These are phyloP conservation scores for Linaria vulgaris DNA, from an alignment of 257 asterid genomes.

Conservation along the genomic window DNA sequence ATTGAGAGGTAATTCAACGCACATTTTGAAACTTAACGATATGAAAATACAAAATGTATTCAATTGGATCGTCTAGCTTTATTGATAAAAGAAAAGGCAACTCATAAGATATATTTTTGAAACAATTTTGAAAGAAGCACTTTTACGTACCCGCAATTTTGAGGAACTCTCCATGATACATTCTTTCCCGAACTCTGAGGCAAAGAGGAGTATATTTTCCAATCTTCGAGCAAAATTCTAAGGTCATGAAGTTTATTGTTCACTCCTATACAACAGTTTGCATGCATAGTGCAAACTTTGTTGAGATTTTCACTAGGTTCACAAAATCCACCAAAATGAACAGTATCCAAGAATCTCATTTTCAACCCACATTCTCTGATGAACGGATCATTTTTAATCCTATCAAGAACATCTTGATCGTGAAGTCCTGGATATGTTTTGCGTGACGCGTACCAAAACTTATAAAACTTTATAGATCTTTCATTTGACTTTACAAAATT, in stretches of 20 bases:
- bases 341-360: slow-evolving; percentile 61
- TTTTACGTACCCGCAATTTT: slow-evolving; percentile 61
- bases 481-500: slow-evolving; percentile 56
- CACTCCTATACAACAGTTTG: slow-evolving; percentile 78
- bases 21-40: no score
- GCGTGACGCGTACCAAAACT: slow-evolving; percentile 61
- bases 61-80: no score
- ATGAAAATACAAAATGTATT: no score
- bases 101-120: no score
- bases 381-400: slow-evolving; percentile 49
- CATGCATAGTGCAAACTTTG: slow-evolving; percentile 73
- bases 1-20: no score
- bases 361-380: slow-evolving; percentile 47
- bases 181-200: slow-evolving; percentile 36
- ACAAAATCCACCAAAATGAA: slow-evolving; percentile 70
- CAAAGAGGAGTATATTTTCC: slow-evolving; percentile 49
- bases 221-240: slow-evolving; percentile 61
- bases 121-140: no score
- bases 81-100: no score
- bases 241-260: slow-evolving; percentile 69
- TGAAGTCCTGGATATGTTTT: slow-evolving; percentile 54
- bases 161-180: slow-evolving; percentile 66
- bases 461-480: slow-evolving; percentile 63
- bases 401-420: slow-evolving; percentile 74
- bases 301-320: slow-evolving; percentile 66